Base-by-base conservation (phyloP, 2,329 filamentous ascomycete species). In the Neoscytalidium dimidiatum region DNA sequence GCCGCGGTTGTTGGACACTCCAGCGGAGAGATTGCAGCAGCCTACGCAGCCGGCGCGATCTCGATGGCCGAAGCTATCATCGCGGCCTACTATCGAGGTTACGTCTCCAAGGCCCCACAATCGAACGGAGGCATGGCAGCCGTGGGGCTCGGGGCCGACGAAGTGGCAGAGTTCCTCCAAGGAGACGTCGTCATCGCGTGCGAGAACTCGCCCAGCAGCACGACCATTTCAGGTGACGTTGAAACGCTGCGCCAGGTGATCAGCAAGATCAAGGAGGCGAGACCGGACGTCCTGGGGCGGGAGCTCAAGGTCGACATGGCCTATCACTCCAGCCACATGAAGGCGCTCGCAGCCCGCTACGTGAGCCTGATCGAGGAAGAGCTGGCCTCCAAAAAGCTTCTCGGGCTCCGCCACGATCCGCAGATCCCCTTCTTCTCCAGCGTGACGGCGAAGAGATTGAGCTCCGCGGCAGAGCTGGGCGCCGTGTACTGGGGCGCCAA, bases 1-100 rank as follows among this genome's bases (percentile, higher is more conserved):
- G 28, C 68, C 11, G 75, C 75, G 0, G 72, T 80, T 0, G 73
- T 81, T 8, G 79, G 80, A 0, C 79, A 82, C 64, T 79, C 77
- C 0, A 73, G 77, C 8, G 79, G 79, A 7, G 79, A 81, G 62
- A 77, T 80, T 9, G 78, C 74, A 0, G 78, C 78, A 1, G 71
- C 76, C 3, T 78, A 79, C n/a, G 73, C 72, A 4, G 73, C 70
- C 26, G 74, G 70, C 11, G 70, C 52, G 19, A 68, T 75, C 64
- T 71, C 48, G 69, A 70, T 3, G 49, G 29, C 4, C 2, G 8
- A 28, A 19, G 49, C 49, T n/a, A 23, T 19, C n/a, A 13, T 52
- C 17, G 29, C 23, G 6, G 49, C 49, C 35, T 17, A 41, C 35
- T 41, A 14, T 17, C 35, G 35, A 4, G 35, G 35, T 17, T 17